Conservation (phyloP, 768 basidiomycete genomes). For the Tricholomella constricta region DNA sequence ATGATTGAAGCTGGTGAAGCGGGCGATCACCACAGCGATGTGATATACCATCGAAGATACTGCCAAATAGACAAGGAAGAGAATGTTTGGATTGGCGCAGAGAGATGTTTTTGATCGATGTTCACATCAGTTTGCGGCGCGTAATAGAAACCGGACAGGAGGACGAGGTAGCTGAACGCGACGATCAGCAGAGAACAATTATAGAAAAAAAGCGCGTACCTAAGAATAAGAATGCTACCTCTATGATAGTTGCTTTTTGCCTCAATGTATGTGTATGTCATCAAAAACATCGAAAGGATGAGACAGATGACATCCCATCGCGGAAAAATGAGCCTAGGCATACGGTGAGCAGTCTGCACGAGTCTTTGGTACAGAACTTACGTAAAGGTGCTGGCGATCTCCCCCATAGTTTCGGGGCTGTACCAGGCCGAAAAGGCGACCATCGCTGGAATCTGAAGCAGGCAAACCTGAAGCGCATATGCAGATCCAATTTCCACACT, state of each 20-base stretch:
- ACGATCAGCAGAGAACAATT: constrained; percentile 2
- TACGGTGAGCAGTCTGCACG: constrained; percentile 6
- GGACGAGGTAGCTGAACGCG: constrained; percentile 78
- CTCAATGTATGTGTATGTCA: constrained; percentile 99
- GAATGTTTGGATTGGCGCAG: constrained; percentile 29
- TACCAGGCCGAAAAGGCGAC: constrained; percentile 98
- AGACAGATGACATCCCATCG: constrained; percentile 97
- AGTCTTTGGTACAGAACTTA: constrained; percentile 42
- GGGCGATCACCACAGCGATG: constrained; percentile 23
- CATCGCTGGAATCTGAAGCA: constrained; percentile 98
- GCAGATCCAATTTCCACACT: constrained; percentile 99
- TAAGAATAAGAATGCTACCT: constrained; percentile 92
- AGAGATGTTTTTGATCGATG: constrained; percentile 36
- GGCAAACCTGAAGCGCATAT: constrained; percentile 96
- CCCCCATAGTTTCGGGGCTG: constrained; percentile 81
- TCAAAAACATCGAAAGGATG: constrained; percentile 93
- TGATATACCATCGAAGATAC: constrained; percentile 41
- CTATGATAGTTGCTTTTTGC: constrained; percentile 98
- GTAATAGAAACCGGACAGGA: constrained; percentile 90
- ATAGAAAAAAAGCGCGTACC: constrained; percentile 46
- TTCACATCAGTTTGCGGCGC: constrained; percentile 59
- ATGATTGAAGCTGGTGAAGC: not conserved
- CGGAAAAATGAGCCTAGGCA: constrained; percentile 87
- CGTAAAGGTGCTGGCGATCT: constrained; percentile 92
- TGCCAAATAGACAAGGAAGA: constrained; percentile 40